Conservation (phyloP, 192 early-diverging fungal species). For the Rhizophagus clarus region DNA sequence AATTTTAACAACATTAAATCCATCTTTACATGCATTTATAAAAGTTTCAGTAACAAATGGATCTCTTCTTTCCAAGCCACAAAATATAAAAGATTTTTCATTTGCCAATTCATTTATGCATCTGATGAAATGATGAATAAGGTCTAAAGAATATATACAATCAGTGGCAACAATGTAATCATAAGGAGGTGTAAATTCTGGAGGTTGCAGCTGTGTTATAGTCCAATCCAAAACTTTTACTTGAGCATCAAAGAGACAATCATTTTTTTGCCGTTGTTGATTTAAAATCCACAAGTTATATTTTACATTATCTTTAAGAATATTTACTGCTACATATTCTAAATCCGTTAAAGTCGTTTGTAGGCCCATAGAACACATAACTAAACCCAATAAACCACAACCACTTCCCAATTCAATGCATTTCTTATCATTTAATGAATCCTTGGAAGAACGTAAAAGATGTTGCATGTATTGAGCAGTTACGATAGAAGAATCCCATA, state of each 20-base stretch:
- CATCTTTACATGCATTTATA: constrained; percentile 16
- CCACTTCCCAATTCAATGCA: constrained; percentile 43
- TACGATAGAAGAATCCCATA: constrained; percentile 36
- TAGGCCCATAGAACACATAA: constrained; percentile 36
- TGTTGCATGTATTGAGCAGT: constrained; percentile 30
- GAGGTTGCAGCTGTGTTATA: neutral
- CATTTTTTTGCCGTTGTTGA: neutral
- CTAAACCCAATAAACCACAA: constrained; percentile 37
- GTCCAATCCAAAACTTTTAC: constrained; percentile 38
- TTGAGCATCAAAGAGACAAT: neutral
- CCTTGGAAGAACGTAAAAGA: neutral
- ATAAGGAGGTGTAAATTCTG: constrained; percentile 24
- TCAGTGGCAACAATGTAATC: constrained; percentile 40
- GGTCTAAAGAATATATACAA: constrained; percentile 39
- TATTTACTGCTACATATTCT: constrained; percentile 29
- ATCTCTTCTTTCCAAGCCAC: constrained; percentile 42
- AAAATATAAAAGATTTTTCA: constrained; percentile 18
- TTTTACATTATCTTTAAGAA: constrained; percentile 29
- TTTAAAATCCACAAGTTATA: constrained; percentile 24
- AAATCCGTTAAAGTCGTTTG: constrained; percentile 37
- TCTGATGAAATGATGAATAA: constrained; percentile 33
- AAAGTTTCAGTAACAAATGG: constrained; percentile 36
- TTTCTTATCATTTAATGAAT: neutral
- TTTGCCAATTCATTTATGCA: constrained; percentile 26
- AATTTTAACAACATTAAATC: neutral